A percentile compares a stretch with the other conserved stretches of the same genome.
phyloP scores from a whole-genome alignment of 768 basidiomycete genomes.

The Mycena rosella region DNA sequence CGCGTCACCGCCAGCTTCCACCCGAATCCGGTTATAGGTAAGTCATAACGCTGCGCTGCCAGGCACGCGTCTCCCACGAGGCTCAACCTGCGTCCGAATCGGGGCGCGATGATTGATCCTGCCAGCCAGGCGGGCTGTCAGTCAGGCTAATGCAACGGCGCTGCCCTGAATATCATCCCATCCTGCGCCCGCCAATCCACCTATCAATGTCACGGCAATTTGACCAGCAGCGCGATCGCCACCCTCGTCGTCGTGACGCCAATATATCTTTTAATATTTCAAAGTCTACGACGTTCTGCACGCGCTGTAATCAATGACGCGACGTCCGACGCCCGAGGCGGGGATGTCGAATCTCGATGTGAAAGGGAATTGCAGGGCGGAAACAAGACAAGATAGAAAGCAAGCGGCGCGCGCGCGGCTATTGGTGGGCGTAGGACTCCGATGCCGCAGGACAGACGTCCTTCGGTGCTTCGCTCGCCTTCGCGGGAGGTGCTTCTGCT shows the following conservation, averaged over 20 bases:
- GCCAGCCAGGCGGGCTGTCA: conserved; percentile 12
- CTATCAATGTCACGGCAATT: neutral
- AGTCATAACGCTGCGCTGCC: neutral
- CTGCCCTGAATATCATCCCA: conserved; percentile 3
- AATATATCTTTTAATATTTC: conserved; percentile 3
- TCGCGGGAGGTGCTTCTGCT: conserved; percentile 25
- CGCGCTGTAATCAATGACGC: neutral
- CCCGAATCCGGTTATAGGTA: no score
- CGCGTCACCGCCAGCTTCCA: neutral
- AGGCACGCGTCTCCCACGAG: conserved; percentile 24
- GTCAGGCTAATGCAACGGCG: neutral
- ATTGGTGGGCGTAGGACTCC: conserved; percentile 5
- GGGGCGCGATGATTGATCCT: conserved; percentile 19
- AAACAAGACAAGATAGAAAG: neutral
- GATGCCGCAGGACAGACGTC: conserved; percentile 21
- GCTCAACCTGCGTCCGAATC: neutral
- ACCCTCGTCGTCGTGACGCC: no score
- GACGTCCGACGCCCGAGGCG: no score
- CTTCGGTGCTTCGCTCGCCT: conserved; percentile 17
- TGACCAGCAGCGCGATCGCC: neutral
- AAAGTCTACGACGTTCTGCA: neutral
- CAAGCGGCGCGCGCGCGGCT: neutral
- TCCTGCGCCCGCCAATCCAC: neutral
- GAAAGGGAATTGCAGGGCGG: no score
- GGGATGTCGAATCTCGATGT: no score